Evolutionary conservation across 768 basidiomycete species (phyloP).

Genomic region (Rhodotorula taiwanensis): DNA sequence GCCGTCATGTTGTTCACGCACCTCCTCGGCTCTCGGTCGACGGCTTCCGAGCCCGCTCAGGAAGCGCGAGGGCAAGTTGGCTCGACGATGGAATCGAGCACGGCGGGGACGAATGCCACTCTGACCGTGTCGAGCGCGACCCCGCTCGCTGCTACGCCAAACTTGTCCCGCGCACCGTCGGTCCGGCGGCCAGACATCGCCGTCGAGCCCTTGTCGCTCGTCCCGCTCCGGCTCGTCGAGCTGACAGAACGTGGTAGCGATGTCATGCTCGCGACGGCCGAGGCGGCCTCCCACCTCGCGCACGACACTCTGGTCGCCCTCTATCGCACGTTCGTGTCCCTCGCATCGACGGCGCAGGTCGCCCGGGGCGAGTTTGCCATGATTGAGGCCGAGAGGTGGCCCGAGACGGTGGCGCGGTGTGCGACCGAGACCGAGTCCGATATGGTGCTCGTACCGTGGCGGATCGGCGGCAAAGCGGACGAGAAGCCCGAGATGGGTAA

Average conservation of each 20-base stretch:
- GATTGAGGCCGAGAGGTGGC: slow-evolving; percentile 66
- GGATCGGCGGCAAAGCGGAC: slow-evolving; percentile 45
- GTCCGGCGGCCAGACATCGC: too few relatives aligned
- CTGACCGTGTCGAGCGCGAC: background rate
- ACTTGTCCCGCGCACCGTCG: background rate
- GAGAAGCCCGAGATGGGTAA: slow-evolving; percentile 3
- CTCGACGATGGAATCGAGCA: too few relatives aligned
- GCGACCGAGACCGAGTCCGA: slow-evolving; percentile 54
- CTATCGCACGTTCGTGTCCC: slow-evolving; percentile 62
- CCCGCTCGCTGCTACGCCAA: background rate
- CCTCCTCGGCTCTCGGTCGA: slow-evolving; percentile 52
- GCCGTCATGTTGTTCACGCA: slow-evolving; percentile 85
- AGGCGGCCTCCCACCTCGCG: slow-evolving; percentile 57
- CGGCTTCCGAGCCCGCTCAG: too few relatives aligned
- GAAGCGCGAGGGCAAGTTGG: too few relatives aligned
- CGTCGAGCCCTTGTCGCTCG: slow-evolving; percentile 47
- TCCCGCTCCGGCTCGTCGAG: slow-evolving; percentile 82
- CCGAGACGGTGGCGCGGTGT: slow-evolving; percentile 51
- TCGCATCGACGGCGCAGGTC: slow-evolving; percentile 43
- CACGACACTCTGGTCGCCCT: slow-evolving; percentile 67
- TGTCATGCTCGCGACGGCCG: slow-evolving; percentile 69
- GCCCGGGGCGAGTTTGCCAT: slow-evolving; percentile 61
- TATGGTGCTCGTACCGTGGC: slow-evolving; percentile 81
- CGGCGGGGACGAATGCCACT: too few relatives aligned
- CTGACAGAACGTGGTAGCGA: slow-evolving; percentile 80